Conservation (phyloP, 2,329 filamentous ascomycete genomes). For the Diaporthe citriasiana region DNA sequence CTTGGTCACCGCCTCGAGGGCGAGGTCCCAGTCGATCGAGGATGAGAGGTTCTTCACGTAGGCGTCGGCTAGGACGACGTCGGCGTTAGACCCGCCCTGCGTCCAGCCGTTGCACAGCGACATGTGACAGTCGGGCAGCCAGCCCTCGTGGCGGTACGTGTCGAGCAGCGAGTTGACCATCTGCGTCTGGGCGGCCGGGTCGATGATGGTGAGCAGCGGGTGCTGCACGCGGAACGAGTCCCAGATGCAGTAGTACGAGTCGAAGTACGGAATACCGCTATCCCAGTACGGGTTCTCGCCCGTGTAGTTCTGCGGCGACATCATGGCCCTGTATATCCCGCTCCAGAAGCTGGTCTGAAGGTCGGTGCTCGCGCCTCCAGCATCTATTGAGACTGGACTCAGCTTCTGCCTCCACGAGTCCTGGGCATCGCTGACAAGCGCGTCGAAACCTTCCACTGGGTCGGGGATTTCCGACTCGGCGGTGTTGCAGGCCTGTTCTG, state of each 20-base stretch:
- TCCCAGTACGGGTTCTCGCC: conserved; percentile 75
- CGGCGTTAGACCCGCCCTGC: conserved; percentile 77
- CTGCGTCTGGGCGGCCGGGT: conserved; percentile 69
- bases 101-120: conserved; percentile 76
- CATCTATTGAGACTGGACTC: conserved; percentile 64
- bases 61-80: conserved; percentile 73
- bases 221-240: conserved; percentile 74
- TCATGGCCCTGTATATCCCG: conserved; percentile 71
- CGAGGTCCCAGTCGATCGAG: conserved; percentile 71
- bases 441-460: conserved; percentile 70
- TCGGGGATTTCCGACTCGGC: conserved; percentile 73
- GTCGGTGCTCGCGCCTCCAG: conserved; percentile 62
- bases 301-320: conserved; percentile 76
- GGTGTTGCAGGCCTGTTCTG: conserved; percentile 72
- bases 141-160: conserved; percentile 75
- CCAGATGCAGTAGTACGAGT: conserved; percentile 72
- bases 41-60: conserved; percentile 73
- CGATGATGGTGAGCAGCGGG: conserved; percentile 73
- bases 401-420: conserved; percentile 71
- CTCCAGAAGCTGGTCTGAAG: conserved; percentile 74
- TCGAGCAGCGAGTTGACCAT: conserved; percentile 76
- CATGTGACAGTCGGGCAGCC: conserved; percentile 79
- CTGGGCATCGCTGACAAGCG: conserved; percentile 63
- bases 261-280: conserved; percentile 74
- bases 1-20: conserved; percentile 74